Base-by-base conservation (phyloP, 2,329 filamentous ascomycete genomes). In the Aspergillus quadrilineatus region DNA sequence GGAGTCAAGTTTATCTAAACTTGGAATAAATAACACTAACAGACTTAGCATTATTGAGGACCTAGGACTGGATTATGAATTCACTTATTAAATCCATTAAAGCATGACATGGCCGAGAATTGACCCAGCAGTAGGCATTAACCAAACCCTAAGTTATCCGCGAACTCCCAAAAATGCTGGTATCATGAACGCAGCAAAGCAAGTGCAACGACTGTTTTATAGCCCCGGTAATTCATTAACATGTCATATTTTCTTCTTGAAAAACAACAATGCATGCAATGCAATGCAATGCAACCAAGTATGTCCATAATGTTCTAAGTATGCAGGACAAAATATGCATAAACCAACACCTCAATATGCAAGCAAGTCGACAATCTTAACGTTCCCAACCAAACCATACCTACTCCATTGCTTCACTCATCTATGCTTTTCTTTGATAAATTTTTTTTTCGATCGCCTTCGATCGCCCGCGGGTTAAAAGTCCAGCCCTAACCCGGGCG, bases 371-470 rank as follows among this genome's bases (percentile, higher is more conserved):
- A 42, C 12, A 37, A 37, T 12, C 34, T 34, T 12, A 41, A 41
- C 39, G 17, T 42, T 14, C 39, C 14, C 22, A 22, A 22, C 22
- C 22, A 22, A 14, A 22, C 42, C 57, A 51, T 0, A 50, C 59
- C 6, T 64, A 63, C 22, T 22, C 22, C 22, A 22, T 22, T 9
- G 54, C 41, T 30, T 63, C 66, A 9, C 61, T 48, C 5, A 22
- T 34, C 29, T 34, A 32, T 32, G 14, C n/a, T 39, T 15, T 30
- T 14, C 28, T 32, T 32, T 17, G n/a, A 17, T 17, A 3, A 3
- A 2, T 3, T 42, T 22, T 9, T 14, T 47, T 22, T 29, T 12
- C 14, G n/a, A 7, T 47, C 9, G 10, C 36, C 14, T 6, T 1
- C 44, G 41, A 44, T 28, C 12, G 15, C n/a, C n/a, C 28, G 30